phyloP scores from a whole-genome alignment of 768 basidiomycete genomes.

The Boletus subcaerulescens region DNA sequence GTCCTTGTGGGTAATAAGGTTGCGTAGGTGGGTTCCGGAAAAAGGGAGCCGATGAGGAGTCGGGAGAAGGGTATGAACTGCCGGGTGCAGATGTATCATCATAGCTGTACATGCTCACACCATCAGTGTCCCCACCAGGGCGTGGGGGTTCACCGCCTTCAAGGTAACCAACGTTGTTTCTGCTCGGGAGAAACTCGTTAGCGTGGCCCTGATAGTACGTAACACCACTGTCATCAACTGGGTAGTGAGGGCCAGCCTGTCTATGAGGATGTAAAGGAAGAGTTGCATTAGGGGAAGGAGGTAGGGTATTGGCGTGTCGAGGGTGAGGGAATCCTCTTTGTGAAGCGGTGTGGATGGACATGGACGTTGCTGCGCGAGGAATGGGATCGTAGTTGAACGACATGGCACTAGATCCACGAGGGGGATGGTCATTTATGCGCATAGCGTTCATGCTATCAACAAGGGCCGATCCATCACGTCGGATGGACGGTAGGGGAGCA shows the following conservation, averaged over 20 bases:
- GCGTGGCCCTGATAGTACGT: conserved; percentile 8
- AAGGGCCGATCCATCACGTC: conserved; percentile 39
- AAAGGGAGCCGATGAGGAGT: conserved; percentile 15
- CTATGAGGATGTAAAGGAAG: conserved; percentile 20
- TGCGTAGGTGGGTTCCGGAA: conserved; percentile 21
- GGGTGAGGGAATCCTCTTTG: conserved; percentile 34
- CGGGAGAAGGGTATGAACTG: conserved; percentile 31
- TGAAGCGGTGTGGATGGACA: conserved; percentile 43
- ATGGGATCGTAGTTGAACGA: conserved; percentile 42
- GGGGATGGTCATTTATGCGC: conserved; percentile 44
- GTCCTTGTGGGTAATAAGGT: conserved; percentile 18
- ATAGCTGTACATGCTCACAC: conserved; percentile 37
- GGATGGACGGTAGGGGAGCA: conserved; percentile 37
- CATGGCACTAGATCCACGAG: conserved; percentile 30
- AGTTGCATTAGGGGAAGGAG: conserved; percentile 27
- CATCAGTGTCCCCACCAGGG: conserved; percentile 34
- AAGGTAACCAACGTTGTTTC: conserved; percentile 28
- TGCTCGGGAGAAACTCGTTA: conserved; percentile 17
- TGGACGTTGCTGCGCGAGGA: conserved; percentile 54
- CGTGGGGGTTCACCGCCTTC: conserved; percentile 23
- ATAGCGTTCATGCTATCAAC: conserved; percentile 54
- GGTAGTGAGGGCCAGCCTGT: conserved; percentile 29
- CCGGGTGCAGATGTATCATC: conserved; percentile 34
- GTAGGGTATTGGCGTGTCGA: conserved; percentile 43
- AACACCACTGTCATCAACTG: conserved; percentile 32